Conservation (phyloP, 1,284 basidiomycete species). For the Malassezia japonica region DNA sequence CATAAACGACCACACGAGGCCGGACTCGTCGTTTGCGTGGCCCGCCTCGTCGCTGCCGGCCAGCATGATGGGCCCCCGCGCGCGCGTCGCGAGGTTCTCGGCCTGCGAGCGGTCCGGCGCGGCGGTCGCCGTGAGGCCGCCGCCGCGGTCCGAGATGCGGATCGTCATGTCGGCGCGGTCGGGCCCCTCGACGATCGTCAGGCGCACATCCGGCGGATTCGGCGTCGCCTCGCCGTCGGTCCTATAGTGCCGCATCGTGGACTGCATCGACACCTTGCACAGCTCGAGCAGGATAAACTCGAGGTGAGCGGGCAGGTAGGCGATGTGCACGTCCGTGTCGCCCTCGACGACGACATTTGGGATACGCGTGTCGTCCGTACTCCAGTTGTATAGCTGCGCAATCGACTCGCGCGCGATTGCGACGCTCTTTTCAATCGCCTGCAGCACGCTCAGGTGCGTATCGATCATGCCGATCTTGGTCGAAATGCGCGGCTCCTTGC, state of each 20-base stretch:
- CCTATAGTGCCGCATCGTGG: constrained; percentile 31
- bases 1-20: constrained; percentile 12
- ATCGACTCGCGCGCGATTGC: constrained; percentile 54
- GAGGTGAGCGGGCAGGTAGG: constrained; percentile 79
- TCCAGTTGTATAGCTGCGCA: constrained; percentile 52
- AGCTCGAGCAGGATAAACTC: constrained; percentile 79
- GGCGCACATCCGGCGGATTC: constrained; percentile 18
- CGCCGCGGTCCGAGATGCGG: constrained; percentile 34
- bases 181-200: constrained; percentile 43
- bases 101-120: neutral
- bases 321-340: constrained; percentile 62
- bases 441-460: constrained; percentile 61
- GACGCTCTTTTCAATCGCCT: constrained; percentile 51
- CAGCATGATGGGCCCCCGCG: constrained; percentile 11
- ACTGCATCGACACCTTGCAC: constrained; percentile 60
- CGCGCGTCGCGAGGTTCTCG: neutral
- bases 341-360: constrained; percentile 67
- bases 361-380: constrained; percentile 48
- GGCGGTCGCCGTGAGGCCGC: constrained; percentile 13
- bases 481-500: constrained; percentile 22
- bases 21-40: neutral
- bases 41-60: constrained; percentile 2
- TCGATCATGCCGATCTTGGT: constrained; percentile 65
- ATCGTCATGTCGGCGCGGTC: constrained; percentile 43
- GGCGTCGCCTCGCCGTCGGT: constrained; percentile 7